Evolutionary conservation across 83 land plant species (phyloP), one percentile per base, ranked within the genome.

Genomic region (Larix sibirica): DNA sequence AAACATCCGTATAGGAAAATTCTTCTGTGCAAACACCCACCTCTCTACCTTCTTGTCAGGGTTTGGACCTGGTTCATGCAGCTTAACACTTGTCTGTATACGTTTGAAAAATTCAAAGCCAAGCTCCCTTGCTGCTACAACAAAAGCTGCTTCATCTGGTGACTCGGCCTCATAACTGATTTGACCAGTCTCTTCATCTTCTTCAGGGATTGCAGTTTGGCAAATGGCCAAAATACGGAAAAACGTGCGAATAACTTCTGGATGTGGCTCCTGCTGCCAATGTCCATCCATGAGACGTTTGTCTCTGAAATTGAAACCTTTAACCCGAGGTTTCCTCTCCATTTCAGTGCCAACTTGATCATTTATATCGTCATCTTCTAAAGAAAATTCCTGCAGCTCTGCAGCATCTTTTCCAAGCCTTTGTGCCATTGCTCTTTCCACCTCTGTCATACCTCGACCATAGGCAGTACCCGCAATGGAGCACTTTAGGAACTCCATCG

Each of bases 121-220:
- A 31, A 88, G 33, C 44, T 81, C 88, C 73, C 87, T 82, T 75
- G 90, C 88, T 56, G 90, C 88, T 44, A 83, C 68, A 33, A 88
- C 88, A 85, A 88, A 88, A 24, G 90, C 88, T 58, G 87, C 84
- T 68, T 88, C 90, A 82, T 88, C 90, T 33, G 90, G 90, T 17
- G 90, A 88, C 79, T 85, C 90, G 5, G 90, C 90, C 73, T 88
- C 87, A 68, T 88, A 88, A 10, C 60, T 63, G 31, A 85, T n/a
- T 2, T 82, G 59, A 79, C 26, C 84, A 23, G 83, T 20, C 36
- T 59, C 63, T 4, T 61, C 23, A 80, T 79, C 40, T 58, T 70
- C 75, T 33, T 76, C 90, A 68, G 88, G 84, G 63, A 88, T 85
- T 5, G 80, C 82, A 79, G 90, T 85, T 62, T 88, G 90, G 33